phyloP scores from a whole-genome alignment of 2,329 filamentous ascomycete species.

The Diaporthe vexans region DNA sequence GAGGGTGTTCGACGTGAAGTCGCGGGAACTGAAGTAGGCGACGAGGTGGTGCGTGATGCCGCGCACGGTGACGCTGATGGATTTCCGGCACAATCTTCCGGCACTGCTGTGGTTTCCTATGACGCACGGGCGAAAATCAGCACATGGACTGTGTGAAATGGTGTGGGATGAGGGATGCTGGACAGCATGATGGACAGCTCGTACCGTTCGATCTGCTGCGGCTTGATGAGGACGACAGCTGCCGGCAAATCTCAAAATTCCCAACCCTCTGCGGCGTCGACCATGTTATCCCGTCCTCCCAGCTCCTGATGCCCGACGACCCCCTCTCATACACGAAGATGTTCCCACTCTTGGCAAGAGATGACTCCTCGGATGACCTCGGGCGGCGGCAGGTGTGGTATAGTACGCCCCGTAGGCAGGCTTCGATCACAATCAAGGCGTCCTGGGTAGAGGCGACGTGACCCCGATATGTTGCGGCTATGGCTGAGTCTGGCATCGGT shows the following conservation, averaged over 20 bases:
- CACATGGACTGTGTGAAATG: not conserved
- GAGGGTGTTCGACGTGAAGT: constrained; percentile 10
- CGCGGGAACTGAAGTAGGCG: constrained; percentile 26
- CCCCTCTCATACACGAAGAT: constrained; percentile 34
- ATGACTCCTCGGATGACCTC: constrained; percentile 23
- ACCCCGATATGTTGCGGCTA: constrained; percentile 31
- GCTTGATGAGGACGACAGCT: constrained; percentile 11
- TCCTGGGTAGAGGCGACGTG: constrained; percentile 35
- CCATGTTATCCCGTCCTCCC: constrained; percentile 35
- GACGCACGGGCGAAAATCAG: constrained; percentile 4
- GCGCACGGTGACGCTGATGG: constrained; percentile 28
- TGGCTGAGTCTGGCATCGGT: constrained; percentile 38
- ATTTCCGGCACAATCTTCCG: constrained; percentile 17
- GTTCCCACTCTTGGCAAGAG: constrained; percentile 29
- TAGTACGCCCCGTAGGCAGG: constrained; percentile 31
- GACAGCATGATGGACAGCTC: not conserved
- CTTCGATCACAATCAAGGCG: constrained; percentile 35
- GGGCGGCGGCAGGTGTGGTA: constrained; percentile 31
- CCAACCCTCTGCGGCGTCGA: constrained; percentile 34
- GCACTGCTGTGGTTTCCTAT: constrained; percentile 19
- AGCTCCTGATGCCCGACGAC: constrained; percentile 33
- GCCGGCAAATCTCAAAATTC: constrained; percentile 34
- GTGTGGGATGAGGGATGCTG: not conserved
- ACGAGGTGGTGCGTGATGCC: constrained; percentile 34
- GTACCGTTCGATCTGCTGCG: constrained; percentile 25